Base-by-base conservation (phyloP, 208 protist species). In the Herpetomonas tarakana region DNA sequence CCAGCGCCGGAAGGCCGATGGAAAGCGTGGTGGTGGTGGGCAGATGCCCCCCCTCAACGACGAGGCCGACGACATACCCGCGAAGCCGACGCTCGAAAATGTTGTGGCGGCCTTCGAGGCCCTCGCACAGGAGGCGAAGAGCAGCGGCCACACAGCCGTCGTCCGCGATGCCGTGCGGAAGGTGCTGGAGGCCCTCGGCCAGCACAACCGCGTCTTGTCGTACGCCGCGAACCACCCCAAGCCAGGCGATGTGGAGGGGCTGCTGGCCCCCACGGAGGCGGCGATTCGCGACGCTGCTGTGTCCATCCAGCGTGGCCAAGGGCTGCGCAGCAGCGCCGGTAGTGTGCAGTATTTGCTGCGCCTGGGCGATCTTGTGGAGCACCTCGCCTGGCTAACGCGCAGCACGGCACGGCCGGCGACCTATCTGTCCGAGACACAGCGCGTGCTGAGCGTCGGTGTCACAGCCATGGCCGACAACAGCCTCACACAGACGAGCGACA, bases 201-300 rank as follows among this genome's bases (percentile, higher is more conserved):
- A 64, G 31, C 58, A 64, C 47, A 64, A 64, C 58, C 38, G 49
- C 46, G 49, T 64, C 12, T n/a, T 64, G 31, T 30, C 46, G 28
- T 64, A 56, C 25, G 58, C 58, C 21, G 28, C 28, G 18, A 19
- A 16, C 3, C 58, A 64, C 58, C 14, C 58, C 24, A 44, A 35
- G 3, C 58, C 58, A 18, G 39, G 38, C 11, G 58, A 64, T 30
- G 49, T 45, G 11, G 49, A 64, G 16, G 49, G 47, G n/a, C 30
- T 64, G 21, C 39, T 55, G 14, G 49, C 39, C 9, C 58, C 58
- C 2, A 30, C 49, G 26, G 38, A 61, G 28, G n/a, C 30, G 26
- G 38, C 56, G 3, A 61, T 61, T 22, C 56, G 56, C 24, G 56
- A 61, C 22, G 44, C 56, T 6, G 24, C 49, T 26, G 38, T 50